Evolutionary conservation across 164 flowering plant genomes (phyloP), one percentile per base, ranked within the genome.

Genomic region (Macadamia integrifolia): DNA sequence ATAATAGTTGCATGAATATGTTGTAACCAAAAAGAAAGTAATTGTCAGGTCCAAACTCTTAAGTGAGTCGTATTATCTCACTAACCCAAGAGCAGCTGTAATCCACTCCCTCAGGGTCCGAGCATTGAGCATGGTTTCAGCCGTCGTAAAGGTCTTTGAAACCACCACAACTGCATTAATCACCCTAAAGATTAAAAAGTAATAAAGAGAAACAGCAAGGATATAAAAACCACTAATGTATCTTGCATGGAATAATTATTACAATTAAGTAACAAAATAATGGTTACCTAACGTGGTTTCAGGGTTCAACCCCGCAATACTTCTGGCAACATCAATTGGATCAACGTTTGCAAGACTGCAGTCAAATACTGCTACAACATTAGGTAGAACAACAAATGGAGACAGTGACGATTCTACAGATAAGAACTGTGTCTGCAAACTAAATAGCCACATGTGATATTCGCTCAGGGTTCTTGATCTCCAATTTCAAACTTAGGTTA

Each of bases 61-160:
- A 50, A 56, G n/a, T 69, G 32, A 11, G 48, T 57, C 14, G 58
- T 57, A 28, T 48, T 30, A 64, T 43, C 12, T 50, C 59, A 82
- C 96, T 81, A 65, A 92, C 99, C 99, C 98, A 60, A 94, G 88
- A 55, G 90, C 76, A 71, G 89, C 61, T 55, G 86, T 78, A 69
- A 95, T 95, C 99, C 98, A 94, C 79, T 87, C 97, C 77, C 92
- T 92, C 61, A 95, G 52, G 7, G 99, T 95, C 48, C 97, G 86
- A 74, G 99, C 99, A 82, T 95, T 95, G 74, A 95, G 69, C 99
- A 95, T 95, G 13, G 97, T 95, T 80, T 95, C 99, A 57, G 99
- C 98, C 50, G 99, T 95, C 52, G 98, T 95, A 74, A 95, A 95
- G 67, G 99, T 95, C 79, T 95, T 95, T 59, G 99, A 95, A 67